Conservation (phyloP, 2,329 filamentous ascomycete species). For the Stachybotrys elegans region DNA sequence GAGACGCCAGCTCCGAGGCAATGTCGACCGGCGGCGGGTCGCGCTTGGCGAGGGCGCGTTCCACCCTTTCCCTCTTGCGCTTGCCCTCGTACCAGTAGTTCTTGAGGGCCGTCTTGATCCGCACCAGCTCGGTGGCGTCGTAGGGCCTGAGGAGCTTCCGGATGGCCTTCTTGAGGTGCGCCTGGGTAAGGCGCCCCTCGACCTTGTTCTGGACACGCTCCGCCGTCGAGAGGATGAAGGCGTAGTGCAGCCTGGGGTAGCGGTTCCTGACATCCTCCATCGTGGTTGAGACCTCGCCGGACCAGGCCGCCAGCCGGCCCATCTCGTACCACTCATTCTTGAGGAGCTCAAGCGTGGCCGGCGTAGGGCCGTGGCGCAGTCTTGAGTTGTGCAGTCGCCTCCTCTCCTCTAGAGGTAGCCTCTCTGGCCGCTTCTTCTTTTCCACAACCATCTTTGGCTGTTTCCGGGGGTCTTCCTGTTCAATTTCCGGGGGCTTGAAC, state of each 20-base stretch:
- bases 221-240: too few relatives aligned
- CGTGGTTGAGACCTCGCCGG: constrained; percentile 34
- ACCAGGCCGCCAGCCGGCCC: constrained; percentile 44
- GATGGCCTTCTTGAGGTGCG: background rate
- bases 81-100: too few relatives aligned
- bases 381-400: too few relatives aligned
- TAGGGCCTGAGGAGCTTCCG: background rate
- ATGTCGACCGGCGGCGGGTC: too few relatives aligned
- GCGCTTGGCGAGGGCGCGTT: too few relatives aligned
- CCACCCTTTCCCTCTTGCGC: too few relatives aligned
- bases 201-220: constrained; percentile 20
- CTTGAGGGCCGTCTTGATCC: too few relatives aligned
- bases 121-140: background rate
- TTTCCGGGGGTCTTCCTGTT: constrained; percentile 30
- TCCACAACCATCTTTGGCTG: constrained; percentile 69
- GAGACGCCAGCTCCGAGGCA: too few relatives aligned
- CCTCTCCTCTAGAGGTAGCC: constrained; percentile 23
- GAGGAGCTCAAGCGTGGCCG: too few relatives aligned
- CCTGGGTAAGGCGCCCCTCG: constrained; percentile 1
- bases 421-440: constrained; percentile 49
- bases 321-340: constrained; percentile 46
- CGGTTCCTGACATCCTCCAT: constrained; percentile 30
- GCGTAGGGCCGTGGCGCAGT: too few relatives aligned
- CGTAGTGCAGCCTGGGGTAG: constrained; percentile 36
- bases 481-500: too few relatives aligned